Evolutionary conservation across 495 filamentous ascomycete species (phyloP).

Genomic region (Hyaloscypha hepaticicola): DNA sequence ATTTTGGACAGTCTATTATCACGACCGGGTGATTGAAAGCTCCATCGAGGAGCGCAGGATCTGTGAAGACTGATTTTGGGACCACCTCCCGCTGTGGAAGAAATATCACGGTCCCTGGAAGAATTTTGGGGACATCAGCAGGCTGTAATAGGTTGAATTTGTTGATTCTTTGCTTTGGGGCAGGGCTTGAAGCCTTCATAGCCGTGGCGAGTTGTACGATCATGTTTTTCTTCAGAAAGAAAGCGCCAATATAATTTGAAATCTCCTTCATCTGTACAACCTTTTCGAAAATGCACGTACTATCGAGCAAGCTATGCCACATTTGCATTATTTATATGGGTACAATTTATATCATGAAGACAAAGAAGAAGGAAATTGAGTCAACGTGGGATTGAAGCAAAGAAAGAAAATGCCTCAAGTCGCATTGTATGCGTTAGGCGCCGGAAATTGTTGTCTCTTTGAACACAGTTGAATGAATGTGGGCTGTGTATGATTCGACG

Average conservation of each 20-base stretch:
- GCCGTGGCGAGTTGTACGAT: background rate
- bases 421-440: no score
- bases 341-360: background rate
- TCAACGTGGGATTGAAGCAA: background rate
- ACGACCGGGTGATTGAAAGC: constrained; percentile 22
- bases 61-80: background rate
- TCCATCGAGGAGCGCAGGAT: constrained; percentile 1
- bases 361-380: background rate
- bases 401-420: background rate
- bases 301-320: background rate
- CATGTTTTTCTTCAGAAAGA: background rate
- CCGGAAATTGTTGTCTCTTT: no score
- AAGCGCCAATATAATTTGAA: background rate
- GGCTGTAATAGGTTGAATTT: background rate
- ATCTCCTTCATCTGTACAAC: background rate
- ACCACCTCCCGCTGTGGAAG: constrained; percentile 7
- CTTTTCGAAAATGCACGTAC: background rate
- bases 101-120: constrained; percentile 15
- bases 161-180: background rate
- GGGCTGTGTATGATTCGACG: no score
- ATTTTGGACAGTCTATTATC: constrained; percentile 3
- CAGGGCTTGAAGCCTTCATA: background rate
- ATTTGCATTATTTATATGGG: no score
- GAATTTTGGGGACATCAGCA: constrained; percentile 6
- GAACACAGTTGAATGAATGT: no score